Evolutionary conservation across 2,329 filamentous ascomycete genomes (phyloP).

Genomic region (Leptographium lundbergii): DNA sequence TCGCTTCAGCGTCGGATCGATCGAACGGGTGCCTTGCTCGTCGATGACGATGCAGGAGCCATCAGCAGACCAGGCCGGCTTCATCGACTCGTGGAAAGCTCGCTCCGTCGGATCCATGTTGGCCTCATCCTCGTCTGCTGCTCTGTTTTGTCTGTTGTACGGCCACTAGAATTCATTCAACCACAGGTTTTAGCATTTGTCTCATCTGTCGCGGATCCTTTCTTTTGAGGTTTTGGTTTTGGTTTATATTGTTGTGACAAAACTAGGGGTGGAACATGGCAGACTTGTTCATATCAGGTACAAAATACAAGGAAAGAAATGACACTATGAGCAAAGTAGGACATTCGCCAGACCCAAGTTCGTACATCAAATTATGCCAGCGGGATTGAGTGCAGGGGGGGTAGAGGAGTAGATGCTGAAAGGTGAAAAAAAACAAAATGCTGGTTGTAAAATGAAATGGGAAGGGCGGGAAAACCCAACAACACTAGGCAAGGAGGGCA

Average conservation of each 20-base stretch:
- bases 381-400: background rate
- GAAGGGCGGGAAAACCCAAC: conserved; percentile 17
- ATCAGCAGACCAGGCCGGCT: conserved; percentile 66
- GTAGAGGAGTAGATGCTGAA: background rate
- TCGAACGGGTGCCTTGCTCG: background rate
- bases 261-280: conserved; percentile 17
- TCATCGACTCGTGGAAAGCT: conserved; percentile 59
- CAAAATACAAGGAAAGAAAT: background rate
- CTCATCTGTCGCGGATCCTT: conserved; percentile 7
- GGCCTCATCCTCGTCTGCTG: conserved; percentile 45
- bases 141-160: conserved; percentile 68
- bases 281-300: background rate
- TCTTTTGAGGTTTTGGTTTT: background rate
- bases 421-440: background rate
- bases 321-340: background rate
- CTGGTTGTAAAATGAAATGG: background rate
- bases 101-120: conserved; percentile 51
- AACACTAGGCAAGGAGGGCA: conserved; percentile 19
- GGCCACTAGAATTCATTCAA: conserved; percentile 61
- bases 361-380: background rate
- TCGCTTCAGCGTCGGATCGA: conserved; percentile 13
- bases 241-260: conserved; percentile 16
- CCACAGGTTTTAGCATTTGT: conserved; percentile 19
- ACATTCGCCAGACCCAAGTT: background rate
- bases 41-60: conserved; percentile 41